Base-by-base conservation (phyloP, 148 eudicot genomes). In the Mesembryanthemum crystallinum region DNA sequence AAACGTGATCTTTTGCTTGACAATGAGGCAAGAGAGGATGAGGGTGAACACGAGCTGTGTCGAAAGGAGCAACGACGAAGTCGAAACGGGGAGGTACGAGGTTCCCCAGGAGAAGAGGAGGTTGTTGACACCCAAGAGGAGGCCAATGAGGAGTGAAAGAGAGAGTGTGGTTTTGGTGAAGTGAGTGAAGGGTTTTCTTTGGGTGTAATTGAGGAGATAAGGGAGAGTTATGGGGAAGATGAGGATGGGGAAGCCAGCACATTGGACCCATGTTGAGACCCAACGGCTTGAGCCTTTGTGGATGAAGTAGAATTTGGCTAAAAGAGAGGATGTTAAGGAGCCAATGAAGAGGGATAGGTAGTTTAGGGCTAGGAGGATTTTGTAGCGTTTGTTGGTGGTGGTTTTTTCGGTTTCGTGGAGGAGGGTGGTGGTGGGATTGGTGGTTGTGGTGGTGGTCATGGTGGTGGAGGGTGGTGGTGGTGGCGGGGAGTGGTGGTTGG, bases 181-280 rank as follows among this genome's bases (percentile, higher is more conserved):
- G 21, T 78, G 43, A 0, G 86, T 27, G 72, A 92, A 92, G 30
- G 97, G 94, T 54, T 71, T 75, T 47, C 97, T 77, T 8, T 51
- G 61, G 13, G 88, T 86, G 63, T 29, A 73, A 6, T 72, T 72
- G n/a, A 82, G 52, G 7, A 77, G n/a, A 37, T 85, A 87, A 13
- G 92, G 90, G 39, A 86, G 51, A 54, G 77, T 77, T 8, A 90
- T 82, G 17, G 89, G 91, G 60, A 81, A 0, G 0, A 90, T 12
- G 17, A 92, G 88, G 23, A 82, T 42, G 0, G 97, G 97, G 61
- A 92, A 92, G 1, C 97, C 97, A 0, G 89, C 88, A 5, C 85
- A 86, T 81, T 92, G 97, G 73, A 92, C 87, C 89, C 88, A 88
- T 11, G 95, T 92, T 0, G 92, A 88, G 28, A 92, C 86, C 95